These are phyloP conservation scores for Phalaenopsis hybrid DNA, from an alignment of 116 monocot species.

Conservation along the genomic window DNA sequence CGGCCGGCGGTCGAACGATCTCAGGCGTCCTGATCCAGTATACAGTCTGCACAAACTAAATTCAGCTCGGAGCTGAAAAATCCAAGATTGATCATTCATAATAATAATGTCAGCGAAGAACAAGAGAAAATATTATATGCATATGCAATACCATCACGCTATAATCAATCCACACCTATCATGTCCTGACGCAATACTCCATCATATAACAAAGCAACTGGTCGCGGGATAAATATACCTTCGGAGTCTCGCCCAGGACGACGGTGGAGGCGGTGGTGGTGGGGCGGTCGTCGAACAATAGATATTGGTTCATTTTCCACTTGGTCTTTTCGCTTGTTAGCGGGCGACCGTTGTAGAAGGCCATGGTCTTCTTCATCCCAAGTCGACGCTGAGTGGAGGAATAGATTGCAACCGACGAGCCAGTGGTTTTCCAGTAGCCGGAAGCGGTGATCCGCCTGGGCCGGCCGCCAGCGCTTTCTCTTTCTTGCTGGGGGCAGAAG, in stretches of 20 bases:
- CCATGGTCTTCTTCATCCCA: conserved; percentile 80
- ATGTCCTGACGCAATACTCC: too few relatives aligned
- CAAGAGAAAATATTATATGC: too few relatives aligned
- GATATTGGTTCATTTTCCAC: conserved; percentile 95
- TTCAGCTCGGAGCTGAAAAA: conserved; percentile 41
- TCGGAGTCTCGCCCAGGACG: neutral
- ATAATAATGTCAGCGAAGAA: neutral
- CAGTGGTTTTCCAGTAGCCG: conserved; percentile 94
- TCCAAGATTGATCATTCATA: neutral
- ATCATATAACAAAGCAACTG: too few relatives aligned
- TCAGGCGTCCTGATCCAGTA: conserved; percentile 33
- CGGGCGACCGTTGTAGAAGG: conserved; percentile 69
- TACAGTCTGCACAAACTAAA: conserved; percentile 70
- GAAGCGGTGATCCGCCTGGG: conserved; percentile 48
- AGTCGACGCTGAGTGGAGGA: conserved; percentile 20
- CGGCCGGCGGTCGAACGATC: conserved; percentile 58
- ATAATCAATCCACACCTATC: too few relatives aligned
- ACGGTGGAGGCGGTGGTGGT: neutral
- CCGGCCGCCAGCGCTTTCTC: conserved; percentile 57
- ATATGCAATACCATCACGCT: too few relatives aligned
- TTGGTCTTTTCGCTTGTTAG: conserved; percentile 52
- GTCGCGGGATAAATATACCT: neutral
- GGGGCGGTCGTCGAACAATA: conserved; percentile 23
- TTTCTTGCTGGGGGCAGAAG: conserved; percentile 59
- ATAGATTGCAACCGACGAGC: conserved; percentile 46